Conservation (phyloP, 305 asterid species). For the Fraxinus xanthoxyloides region DNA sequence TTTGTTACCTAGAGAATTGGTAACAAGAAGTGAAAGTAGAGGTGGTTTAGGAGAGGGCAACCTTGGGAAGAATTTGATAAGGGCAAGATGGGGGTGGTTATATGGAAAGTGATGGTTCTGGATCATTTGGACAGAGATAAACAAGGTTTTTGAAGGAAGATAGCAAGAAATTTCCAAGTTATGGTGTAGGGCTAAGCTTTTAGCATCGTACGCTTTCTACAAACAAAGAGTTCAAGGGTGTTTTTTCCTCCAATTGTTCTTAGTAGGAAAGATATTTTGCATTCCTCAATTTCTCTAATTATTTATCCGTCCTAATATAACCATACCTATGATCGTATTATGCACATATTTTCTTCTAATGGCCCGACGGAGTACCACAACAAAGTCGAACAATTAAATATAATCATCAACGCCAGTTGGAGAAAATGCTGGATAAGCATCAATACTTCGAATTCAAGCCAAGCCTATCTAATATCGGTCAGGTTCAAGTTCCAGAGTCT, state of each 20-base stretch:
- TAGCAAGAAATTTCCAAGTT: background rate
- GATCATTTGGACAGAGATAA: background rate
- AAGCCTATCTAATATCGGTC: slow-evolving; percentile 1
- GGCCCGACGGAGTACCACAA: background rate
- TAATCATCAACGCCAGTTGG: background rate
- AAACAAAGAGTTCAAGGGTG: background rate
- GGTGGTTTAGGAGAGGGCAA: background rate
- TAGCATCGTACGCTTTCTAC: background rate
- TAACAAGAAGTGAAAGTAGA: background rate
- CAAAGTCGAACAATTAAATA: background rate
- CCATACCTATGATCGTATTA: background rate
- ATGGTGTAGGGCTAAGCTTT: background rate
- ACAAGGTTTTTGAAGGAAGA: background rate
- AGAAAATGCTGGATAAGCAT: background rate
- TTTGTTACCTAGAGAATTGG: background rate
- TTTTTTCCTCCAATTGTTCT: background rate
- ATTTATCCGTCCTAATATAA: background rate
- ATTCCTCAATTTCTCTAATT: background rate
- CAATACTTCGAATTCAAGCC: slow-evolving; percentile 3
- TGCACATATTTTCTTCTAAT: background rate
- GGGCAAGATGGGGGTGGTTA: background rate
- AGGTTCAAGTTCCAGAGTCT: slow-evolving; percentile 19
- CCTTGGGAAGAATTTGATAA: background rate
- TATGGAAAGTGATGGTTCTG: background rate
- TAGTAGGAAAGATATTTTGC: background rate